Evolutionary conservation across 2,329 filamentous ascomycete species (phyloP).

Genomic region (Aureobasidium uvarum): DNA sequence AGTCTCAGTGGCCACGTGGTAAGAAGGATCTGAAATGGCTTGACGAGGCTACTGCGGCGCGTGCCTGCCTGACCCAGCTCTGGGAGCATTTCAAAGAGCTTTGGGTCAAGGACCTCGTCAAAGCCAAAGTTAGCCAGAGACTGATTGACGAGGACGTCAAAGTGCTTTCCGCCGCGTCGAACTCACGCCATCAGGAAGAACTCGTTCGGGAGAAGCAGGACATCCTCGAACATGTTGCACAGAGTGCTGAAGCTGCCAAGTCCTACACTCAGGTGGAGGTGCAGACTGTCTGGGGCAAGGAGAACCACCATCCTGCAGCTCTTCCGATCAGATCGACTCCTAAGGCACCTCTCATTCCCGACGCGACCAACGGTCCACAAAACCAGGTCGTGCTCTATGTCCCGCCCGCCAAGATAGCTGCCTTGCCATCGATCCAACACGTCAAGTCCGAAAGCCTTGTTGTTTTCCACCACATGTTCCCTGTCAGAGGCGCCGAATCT

Average conservation of each 20-base stretch:
- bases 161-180: neutral
- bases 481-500: neutral
- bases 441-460: slow-evolving; percentile 3
- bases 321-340: neutral
- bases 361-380: neutral
- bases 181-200: neutral
- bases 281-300: slow-evolving; percentile 14
- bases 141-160: neutral
- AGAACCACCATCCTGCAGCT: neutral
- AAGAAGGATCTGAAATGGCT: neutral
- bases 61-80: neutral
- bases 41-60: neutral
- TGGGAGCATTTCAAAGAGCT: neutral
- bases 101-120: neutral
- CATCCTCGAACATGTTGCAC: neutral
- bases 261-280: neutral
- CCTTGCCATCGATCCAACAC: neutral
- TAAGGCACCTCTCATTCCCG: neutral
- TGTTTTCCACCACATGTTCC: slow-evolving; percentile 14
- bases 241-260: neutral
- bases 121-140: neutral
- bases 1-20: slow-evolving; percentile 6
- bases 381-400: neutral
- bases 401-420: neutral
- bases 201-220: neutral